These are phyloP conservation scores for Pseudopyrenochaeta lycopersici DNA, from an alignment of 2,329 filamentous ascomycete genomes.

Conservation along the genomic window DNA sequence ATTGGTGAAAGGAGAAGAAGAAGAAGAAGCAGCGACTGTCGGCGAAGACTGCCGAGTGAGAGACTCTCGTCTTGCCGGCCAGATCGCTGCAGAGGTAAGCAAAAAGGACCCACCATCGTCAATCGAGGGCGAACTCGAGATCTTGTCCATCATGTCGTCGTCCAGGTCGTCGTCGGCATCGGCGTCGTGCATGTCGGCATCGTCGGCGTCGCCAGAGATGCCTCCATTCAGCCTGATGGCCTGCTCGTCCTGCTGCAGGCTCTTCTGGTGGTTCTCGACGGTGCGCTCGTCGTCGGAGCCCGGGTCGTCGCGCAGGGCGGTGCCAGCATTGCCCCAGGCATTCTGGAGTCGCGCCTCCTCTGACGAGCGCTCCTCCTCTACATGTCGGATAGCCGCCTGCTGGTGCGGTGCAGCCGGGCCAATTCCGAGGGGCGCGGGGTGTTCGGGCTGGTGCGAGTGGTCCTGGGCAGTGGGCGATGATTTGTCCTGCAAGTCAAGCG, in stretches of 20 bases:
- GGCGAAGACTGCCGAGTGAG: constrained; percentile 49
- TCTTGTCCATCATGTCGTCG: constrained; percentile 97
- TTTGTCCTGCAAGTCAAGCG: constrained; percentile 91
- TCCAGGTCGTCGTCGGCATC: constrained; percentile 77
- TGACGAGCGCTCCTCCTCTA: constrained; percentile 75
- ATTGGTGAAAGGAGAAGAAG: constrained; percentile 55
- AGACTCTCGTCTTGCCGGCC: constrained; percentile 55
- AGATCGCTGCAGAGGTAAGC: constrained; percentile 43
- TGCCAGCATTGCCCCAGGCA: constrained; percentile 56
- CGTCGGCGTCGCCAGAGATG: constrained; percentile 50
- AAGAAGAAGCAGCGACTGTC: constrained; percentile 32
- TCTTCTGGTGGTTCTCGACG: constrained; percentile 26
- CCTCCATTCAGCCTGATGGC: constrained; percentile 46
- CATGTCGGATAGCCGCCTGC: constrained; percentile 81
- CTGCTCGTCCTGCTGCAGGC: constrained; percentile 40
- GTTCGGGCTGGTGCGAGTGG: constrained; percentile 68
- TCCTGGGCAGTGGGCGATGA: constrained; percentile 84
- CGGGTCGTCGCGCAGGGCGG: constrained; percentile 51
- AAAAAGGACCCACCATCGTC: constrained; percentile 90
- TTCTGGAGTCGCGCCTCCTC: constrained; percentile 75
- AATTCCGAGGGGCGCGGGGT: constrained; percentile 60
- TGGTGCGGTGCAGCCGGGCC: constrained; percentile 79
- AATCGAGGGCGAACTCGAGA: constrained; percentile 98
- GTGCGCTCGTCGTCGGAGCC: constrained; percentile 69
- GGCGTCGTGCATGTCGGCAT: constrained; percentile 68